Evolutionary conservation across 768 basidiomycete species (phyloP), one percentile per base, ranked within the genome.

Genomic region (Tulasnella sp.): DNA sequence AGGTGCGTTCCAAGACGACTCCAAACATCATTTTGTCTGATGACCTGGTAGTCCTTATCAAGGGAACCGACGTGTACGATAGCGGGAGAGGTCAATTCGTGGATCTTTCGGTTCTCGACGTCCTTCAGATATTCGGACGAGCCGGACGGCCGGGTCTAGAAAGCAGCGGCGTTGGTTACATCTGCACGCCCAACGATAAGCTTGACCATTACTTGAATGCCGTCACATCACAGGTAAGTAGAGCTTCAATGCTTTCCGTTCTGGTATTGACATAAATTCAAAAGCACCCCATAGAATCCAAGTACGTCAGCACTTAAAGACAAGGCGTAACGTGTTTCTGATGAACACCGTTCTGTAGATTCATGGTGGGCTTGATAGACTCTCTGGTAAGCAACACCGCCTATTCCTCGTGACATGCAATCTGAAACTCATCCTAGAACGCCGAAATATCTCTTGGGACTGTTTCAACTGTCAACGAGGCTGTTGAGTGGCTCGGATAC

Each of bases 1-100:
- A 72, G 94, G 92, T 92, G 81, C 71, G 59, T 64, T 75, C 35
- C 75, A 42, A 17, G 22, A 8, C 62, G 17, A 1, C 69, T 39
- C 68, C 7, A 16, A 22, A 62, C 40, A 26, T 34, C 72, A 26
- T 29, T 39, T 17, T 71, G 52, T 59, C 73, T 39, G 17, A 74
- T 37, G 35, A 11, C 39, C 42, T 69, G 35, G 0, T 59, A 92
- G 95, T 97, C 69, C 81, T 97, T 75, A 98, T 97, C 82, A 99
- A 99, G 80, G 97, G 97, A 9, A 99, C 97, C 0, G 93, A 98
- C 77, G 85, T 99, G 1, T 99, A 98, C 78, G 93, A 99, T 77
- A 92, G 91, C 73, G 84, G 88, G 4, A 91, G 90, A 78, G 95
- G 97, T 75, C 83, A 89, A 29, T 97, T 98, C 77, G 89, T 92